These are phyloP conservation scores for Endoconidiophora polonica DNA, from an alignment of 2,329 filamentous ascomycete species.

Conservation along the genomic window DNA sequence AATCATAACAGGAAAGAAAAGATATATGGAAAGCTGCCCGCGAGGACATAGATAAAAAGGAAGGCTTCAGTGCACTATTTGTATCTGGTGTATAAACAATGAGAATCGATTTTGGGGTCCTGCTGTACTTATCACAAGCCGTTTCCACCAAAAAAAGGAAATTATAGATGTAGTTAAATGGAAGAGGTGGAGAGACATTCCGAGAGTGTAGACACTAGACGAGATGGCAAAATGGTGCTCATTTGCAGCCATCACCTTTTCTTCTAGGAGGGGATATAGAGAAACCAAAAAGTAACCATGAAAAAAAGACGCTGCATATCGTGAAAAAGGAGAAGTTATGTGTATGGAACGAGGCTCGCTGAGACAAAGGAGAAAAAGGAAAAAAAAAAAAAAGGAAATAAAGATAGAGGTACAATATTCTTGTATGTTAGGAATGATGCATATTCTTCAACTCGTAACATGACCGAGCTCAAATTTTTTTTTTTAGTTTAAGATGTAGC, in stretches of 20 bases:
- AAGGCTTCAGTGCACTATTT: background rate
- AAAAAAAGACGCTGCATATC: slow-evolving; percentile 2
- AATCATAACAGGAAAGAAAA: slow-evolving; percentile 1
- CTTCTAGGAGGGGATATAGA: background rate
- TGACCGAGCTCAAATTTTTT: too few species aligned
- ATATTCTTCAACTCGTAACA: background rate
- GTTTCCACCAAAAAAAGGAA: background rate
- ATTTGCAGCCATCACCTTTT: too few species aligned
- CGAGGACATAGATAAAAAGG: background rate
- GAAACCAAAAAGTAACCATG: background rate
- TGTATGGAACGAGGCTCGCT: background rate
- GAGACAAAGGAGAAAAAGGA: background rate
- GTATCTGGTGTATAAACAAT: background rate
- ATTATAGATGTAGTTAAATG: background rate
- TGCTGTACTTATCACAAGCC: background rate
- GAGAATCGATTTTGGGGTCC: background rate
- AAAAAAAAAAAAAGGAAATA: slow-evolving; percentile 6
- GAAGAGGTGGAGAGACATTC: too few species aligned
- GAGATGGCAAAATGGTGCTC: too few species aligned
- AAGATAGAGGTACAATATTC: background rate
- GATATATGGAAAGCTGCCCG: background rate
- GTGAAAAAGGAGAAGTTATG: background rate
- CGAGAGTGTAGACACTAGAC: too few species aligned
- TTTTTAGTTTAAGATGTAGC: too few species aligned
- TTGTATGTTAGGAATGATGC: background rate